These are phyloP conservation scores for Magnusiomyces tetraspermus DNA, from an alignment of 1,139 yeast species.

Conservation along the genomic window DNA sequence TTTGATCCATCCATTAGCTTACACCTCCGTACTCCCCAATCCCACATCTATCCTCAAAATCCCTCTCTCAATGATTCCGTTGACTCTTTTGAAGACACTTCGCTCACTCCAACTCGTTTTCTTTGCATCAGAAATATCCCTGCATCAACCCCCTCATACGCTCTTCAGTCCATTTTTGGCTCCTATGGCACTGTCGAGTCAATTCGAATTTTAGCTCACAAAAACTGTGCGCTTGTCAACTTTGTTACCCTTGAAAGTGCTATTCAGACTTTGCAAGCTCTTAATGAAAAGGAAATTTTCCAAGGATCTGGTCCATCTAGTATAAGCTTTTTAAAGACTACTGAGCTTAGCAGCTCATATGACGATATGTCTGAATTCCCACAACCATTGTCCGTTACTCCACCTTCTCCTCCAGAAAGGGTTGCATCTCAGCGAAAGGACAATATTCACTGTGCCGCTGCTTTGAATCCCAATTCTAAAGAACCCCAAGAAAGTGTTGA, in stretches of 20 bases:
- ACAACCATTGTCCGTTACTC: background rate
- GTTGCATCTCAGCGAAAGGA: constrained; percentile 7
- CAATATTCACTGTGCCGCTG: no score
- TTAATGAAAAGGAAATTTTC: constrained; percentile 73
- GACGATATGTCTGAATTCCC: constrained; percentile 3
- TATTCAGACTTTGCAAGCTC: constrained; percentile 61
- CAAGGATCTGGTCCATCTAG: constrained; percentile 48
- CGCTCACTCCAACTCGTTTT: constrained; percentile 67
- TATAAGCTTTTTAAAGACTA: constrained; percentile 35
- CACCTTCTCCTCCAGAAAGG: constrained; percentile 11
- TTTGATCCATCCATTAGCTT: constrained; percentile 17
- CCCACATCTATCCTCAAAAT: constrained; percentile 6
- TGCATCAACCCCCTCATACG: constrained; percentile 37
- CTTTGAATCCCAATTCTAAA: no score
- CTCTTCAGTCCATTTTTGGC: constrained; percentile 39
- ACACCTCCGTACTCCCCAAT: constrained; percentile 6
- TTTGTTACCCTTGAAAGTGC: constrained; percentile 66
- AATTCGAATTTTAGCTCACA: constrained; percentile 48
- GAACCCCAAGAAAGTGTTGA: no score
- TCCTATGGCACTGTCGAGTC: constrained; percentile 49
- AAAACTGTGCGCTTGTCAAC: constrained; percentile 60
- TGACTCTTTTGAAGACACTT: constrained; percentile 49
- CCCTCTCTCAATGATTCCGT: constrained; percentile 13
- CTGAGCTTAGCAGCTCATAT: no score
- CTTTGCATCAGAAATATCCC: constrained; percentile 74